A percentile compares a stretch with the other conserved stretches of the same genome.
phyloP scores from a whole-genome alignment of 805 yeast genomes.

The Teunomyces pallodes region DNA sequence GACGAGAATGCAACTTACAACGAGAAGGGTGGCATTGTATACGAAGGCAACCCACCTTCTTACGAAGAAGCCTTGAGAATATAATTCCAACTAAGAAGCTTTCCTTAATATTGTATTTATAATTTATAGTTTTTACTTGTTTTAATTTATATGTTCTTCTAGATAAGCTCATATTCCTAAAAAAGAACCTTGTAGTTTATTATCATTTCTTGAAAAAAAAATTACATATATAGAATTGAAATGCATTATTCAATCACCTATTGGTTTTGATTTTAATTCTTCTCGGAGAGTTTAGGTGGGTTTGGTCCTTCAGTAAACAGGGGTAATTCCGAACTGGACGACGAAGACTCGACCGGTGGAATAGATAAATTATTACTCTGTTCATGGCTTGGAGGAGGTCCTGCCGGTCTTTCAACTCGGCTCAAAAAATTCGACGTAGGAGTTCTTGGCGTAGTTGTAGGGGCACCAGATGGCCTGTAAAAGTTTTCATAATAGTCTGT shows the following conservation, averaged over 20 bases:
- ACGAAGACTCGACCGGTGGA: constrained; percentile 8
- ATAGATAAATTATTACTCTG: background rate
- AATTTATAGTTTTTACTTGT: background rate
- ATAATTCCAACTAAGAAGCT: constrained; percentile 12
- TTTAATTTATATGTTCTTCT: background rate
- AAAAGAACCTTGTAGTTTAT: no score
- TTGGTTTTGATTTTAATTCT: background rate
- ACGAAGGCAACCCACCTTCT: constrained; percentile 68
- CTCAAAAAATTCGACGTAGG: constrained; percentile 6
- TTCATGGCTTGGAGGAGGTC: constrained; percentile 5
- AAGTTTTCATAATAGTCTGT: constrained; percentile 6
- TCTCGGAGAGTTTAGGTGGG: constrained; percentile 7
- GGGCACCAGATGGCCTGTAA: constrained; percentile 5
- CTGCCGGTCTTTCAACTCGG: constrained; percentile 1
- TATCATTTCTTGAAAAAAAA: background rate
- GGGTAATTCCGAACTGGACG: constrained; percentile 11
- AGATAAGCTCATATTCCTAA: background rate
- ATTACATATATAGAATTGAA: background rate
- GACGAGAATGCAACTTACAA: constrained; percentile 57
- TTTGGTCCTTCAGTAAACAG: constrained; percentile 12
- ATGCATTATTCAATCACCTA: background rate
- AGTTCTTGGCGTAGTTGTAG: constrained; percentile 1
- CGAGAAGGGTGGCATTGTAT: constrained; percentile 54
- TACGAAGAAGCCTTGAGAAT: constrained; percentile 50
- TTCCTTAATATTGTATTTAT: background rate